Conservation (phyloP, 495 filamentous ascomycete genomes). For the Melanomma pulvis-pyrius region DNA sequence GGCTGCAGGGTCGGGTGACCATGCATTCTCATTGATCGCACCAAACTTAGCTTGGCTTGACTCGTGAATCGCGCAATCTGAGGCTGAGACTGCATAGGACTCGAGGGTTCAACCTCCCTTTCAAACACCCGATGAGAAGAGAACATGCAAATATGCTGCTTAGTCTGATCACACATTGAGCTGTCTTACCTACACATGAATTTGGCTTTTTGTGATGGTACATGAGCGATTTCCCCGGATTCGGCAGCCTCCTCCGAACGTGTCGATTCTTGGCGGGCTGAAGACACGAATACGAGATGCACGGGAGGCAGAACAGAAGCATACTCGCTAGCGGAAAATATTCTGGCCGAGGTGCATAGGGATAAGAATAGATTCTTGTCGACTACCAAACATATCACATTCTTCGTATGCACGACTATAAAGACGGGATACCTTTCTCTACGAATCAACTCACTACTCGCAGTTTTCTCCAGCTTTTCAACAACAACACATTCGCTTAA, state of each 20-base stretch:
- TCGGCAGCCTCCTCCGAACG: background rate
- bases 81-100: background rate
- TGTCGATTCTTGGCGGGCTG: background rate
- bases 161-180: background rate
- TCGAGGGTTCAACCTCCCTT: background rate
- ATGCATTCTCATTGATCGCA: background rate
- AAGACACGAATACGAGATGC: background rate
- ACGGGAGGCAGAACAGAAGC: background rate
- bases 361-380: background rate
- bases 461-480: background rate
- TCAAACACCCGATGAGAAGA: background rate
- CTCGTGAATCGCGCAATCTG: background rate
- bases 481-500: background rate
- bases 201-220: no score
- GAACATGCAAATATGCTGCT: background rate
- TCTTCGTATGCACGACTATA: background rate
- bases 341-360: background rate
- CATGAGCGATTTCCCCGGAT: background rate
- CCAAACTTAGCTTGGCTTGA: background rate
- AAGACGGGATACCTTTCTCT: background rate
- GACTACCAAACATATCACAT: background rate
- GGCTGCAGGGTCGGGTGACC: background rate
- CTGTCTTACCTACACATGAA: no score
- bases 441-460: background rate
- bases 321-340: background rate